These are phyloP conservation scores for Aspergillus asperescens DNA, from an alignment of 495 filamentous ascomycete genomes.

Conservation along the genomic window DNA sequence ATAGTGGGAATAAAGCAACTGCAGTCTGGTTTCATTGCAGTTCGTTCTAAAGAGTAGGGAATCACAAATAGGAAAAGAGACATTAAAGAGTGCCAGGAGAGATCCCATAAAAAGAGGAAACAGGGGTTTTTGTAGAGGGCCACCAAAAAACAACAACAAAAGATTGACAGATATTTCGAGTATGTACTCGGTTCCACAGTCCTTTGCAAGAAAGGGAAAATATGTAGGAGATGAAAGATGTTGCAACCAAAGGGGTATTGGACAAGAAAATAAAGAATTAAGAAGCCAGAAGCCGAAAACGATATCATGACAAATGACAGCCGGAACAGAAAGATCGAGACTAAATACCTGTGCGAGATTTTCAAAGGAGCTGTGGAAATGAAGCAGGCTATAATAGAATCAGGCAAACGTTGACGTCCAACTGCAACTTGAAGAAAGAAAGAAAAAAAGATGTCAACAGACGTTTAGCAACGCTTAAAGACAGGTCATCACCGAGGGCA, in stretches of 20 bases:
- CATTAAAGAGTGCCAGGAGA: not conserved
- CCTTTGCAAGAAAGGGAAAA: not conserved
- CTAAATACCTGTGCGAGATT: not conserved
- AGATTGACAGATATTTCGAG: constrained; percentile 1
- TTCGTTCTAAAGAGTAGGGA: not conserved
- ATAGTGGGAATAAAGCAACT: too few species aligned
- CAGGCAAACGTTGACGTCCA: not conserved
- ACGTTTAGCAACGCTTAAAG: constrained; percentile 32
- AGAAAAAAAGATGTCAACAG: constrained; percentile 31
- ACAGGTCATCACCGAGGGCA: constrained; percentile 26
- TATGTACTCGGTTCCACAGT: not conserved
- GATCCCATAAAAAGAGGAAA: not conserved
- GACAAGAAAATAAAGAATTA: not conserved
- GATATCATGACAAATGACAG: not conserved
- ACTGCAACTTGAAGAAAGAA: constrained; percentile 20
- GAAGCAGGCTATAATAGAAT: not conserved
- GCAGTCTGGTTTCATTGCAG: not conserved
- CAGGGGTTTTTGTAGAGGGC: not conserved
- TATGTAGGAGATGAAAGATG: constrained; percentile 2
- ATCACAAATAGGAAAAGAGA: not conserved
- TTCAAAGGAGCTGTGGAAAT: not conserved
- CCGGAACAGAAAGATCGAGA: not conserved
- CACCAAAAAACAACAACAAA: constrained; percentile 2
- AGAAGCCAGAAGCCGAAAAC: constrained; percentile 19
- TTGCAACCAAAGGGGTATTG: constrained; percentile 5